Base-by-base conservation (phyloP, 768 basidiomycete species). In the Termitomyces sp. region DNA sequence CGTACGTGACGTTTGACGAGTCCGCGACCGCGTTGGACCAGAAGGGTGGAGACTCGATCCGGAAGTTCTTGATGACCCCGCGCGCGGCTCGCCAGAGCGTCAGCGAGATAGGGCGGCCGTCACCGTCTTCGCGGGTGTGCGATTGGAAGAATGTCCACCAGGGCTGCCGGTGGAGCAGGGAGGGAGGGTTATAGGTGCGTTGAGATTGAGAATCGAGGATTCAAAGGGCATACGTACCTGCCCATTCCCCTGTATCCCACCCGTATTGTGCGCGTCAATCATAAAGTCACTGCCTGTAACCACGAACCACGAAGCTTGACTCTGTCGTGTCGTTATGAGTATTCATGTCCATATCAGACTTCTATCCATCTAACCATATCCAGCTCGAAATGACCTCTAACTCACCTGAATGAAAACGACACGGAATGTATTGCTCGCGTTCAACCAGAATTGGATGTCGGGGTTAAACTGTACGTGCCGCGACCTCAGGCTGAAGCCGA, bases 251-350 rank as follows among this genome's bases (percentile, higher is more conserved):
- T 80, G 71, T 50, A 86, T 81, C 2, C 83, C 83, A 27, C 83
- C 83, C 1, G 71, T 73, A 62, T 76, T 75, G 63, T 84, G 80
- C 2, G 77, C 84, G 63, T 84, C 79, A 58, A 85, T 75, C 16
- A 70, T 71, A 57, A 85, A 85, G 69, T 84, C 75, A 31, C 69
- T 69, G 3, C 83, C 83, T 4, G 82, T 82, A 35, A 85, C 71
- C 49, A 85, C 79, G 61, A 85, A 85, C 82, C 83, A 85, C 6
- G 84, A 85, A 2, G 83, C 81, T 71, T 85, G 84, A 60, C 70
- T 77, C 81, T 84, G 11, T 2, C 21, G 38, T 40, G 19, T 54
- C 8, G n/a, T n/a, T n/a, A n/a, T n/a, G n/a, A n/a, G n/a, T n/a
- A n/a, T n/a, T n/a, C n/a, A n/a, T n/a, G n/a, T n/a, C n/a, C n/a